Evolutionary conservation across 306 rosid genomes (phyloP).

Genomic region (Vigna radiata): DNA sequence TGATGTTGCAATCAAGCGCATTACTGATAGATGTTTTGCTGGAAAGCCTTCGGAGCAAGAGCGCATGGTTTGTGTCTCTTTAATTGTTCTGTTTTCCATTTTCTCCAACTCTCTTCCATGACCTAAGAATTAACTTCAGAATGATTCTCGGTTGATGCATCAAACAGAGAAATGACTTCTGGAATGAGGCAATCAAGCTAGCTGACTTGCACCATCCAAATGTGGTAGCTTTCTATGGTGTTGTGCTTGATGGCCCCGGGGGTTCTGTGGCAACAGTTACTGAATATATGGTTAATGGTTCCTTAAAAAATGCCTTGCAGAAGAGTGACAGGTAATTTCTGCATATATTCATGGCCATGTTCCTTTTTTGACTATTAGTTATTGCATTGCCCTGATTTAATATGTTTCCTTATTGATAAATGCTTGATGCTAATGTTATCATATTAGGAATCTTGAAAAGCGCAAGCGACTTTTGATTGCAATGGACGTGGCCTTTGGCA

Average conservation of each 20-base stretch:
- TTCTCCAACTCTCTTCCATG: conserved; percentile 24
- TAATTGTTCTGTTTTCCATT: conserved; percentile 25
- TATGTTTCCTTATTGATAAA: conserved; percentile 24
- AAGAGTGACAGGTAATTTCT: conserved; percentile 73
- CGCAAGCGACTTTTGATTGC: conserved; percentile 80
- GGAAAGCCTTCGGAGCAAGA: conserved; percentile 93
- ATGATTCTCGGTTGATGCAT: conserved; percentile 38
- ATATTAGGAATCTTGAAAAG: conserved; percentile 78
- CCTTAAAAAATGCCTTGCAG: conserved; percentile 82
- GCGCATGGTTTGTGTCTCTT: conserved; percentile 70
- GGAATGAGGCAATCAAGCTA: conserved; percentile 97
- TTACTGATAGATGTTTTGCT: conserved; percentile 80
- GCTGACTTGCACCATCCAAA: conserved; percentile 97
- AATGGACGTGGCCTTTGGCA: conserved; percentile 88
- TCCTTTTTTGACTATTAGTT: conserved; percentile 3
- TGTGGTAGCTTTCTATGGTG: conserved; percentile 92
- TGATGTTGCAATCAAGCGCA: conserved; percentile 86
- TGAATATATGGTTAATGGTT: conserved; percentile 92
- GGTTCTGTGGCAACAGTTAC: conserved; percentile 95
- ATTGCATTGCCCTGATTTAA: conserved; percentile 24
- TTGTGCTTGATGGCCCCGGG: conserved; percentile 91
- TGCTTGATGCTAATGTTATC: conserved; percentile 36
- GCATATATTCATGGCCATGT: conserved; percentile 28
- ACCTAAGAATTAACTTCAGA: conserved; percentile 7
- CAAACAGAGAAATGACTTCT: conserved; percentile 81